These are phyloP conservation scores for Gastrolobium villosum DNA, from an alignment of 306 rosid genomes.

Conservation along the genomic window DNA sequence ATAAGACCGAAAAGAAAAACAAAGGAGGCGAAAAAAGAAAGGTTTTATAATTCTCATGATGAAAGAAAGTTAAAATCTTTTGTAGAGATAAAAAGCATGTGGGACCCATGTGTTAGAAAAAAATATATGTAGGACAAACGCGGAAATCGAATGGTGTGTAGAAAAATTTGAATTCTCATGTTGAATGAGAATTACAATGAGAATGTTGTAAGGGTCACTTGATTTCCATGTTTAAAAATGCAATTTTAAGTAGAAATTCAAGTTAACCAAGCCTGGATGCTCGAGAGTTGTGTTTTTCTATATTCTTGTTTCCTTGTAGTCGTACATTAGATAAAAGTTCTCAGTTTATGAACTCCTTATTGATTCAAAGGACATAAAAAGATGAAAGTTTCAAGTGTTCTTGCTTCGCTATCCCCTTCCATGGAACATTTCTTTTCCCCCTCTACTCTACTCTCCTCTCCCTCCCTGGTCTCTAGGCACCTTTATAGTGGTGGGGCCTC, in stretches of 20 bases:
- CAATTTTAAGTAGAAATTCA: not conserved
- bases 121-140: too few species aligned
- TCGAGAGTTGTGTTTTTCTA: not conserved
- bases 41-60: too few species aligned
- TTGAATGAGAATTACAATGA: too few species aligned
- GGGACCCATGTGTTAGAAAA: too few species aligned
- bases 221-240: not conserved
- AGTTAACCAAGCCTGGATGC: not conserved
- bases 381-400: not conserved
- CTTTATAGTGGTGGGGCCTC: not conserved
- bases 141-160: too few species aligned
- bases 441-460: not conserved
- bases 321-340: not conserved
- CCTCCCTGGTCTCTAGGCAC: not conserved
- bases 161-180: too few species aligned
- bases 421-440: not conserved
- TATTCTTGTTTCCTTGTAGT: not conserved
- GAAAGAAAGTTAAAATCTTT: too few species aligned
- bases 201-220: not conserved
- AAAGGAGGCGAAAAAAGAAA: too few species aligned
- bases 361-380: not conserved
- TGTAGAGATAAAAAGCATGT: too few species aligned
- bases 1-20: not conserved
- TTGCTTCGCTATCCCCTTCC: not conserved
- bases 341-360: not conserved